A percentile compares a stretch with the other conserved stretches of the same genome.
phyloP scores from a whole-genome alignment of 1,284 basidiomycete genomes.

The Termitomyces sp. region DNA sequence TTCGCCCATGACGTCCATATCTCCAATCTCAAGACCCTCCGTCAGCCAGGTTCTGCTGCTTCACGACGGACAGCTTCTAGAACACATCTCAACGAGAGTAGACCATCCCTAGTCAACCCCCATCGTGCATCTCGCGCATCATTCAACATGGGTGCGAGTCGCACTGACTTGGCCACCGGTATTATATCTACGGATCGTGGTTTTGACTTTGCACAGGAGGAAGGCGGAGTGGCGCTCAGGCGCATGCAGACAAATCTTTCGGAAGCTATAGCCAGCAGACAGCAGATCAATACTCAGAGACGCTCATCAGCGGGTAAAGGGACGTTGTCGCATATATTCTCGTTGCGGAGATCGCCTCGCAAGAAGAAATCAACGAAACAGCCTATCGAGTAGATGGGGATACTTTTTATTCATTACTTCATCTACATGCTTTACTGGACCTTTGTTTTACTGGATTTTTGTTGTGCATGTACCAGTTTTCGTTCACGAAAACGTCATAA shows the following conservation, averaged over 20 bases:
- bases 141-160: constrained; percentile 37
- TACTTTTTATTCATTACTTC: background rate
- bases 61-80: constrained; percentile 7
- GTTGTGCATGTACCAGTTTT: constrained; percentile 5
- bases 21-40: constrained; percentile 39
- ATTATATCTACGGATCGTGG: constrained; percentile 60
- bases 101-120: constrained; percentile 18
- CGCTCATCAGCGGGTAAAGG: constrained; percentile 32
- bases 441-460: background rate
- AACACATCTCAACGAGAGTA: constrained; percentile 12
- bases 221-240: constrained; percentile 69
- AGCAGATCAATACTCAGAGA: constrained; percentile 30
- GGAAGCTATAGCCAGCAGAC: constrained; percentile 37
- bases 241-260: constrained; percentile 70
- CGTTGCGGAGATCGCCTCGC: constrained; percentile 18
- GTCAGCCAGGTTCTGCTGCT: constrained; percentile 15
- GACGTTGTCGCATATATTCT: constrained; percentile 24
- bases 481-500: background rate
- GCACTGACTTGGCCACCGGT: constrained; percentile 77
- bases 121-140: constrained; percentile 21
- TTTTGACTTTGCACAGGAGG: constrained; percentile 78
- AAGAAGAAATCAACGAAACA: constrained; percentile 17
- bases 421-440: background rate
- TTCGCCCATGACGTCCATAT: constrained; percentile 23
- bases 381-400: background rate